Evolutionary conservation across 108 stramenopile species (phyloP).

Genomic region (Poteriospumella lacustris): DNA sequence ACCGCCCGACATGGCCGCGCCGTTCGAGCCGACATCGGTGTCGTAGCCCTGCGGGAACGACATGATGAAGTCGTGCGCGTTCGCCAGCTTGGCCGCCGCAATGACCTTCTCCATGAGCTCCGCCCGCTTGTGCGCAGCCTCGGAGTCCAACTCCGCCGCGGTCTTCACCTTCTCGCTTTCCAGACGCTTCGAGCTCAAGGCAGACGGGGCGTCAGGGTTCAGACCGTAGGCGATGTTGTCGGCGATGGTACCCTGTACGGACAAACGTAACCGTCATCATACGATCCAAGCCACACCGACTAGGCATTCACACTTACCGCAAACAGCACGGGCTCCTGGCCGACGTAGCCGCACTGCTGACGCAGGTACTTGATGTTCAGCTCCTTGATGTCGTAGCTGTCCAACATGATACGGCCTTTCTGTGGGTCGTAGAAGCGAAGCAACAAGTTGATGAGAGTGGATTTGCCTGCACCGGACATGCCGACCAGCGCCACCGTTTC

Average conservation of each 20-base stretch:
- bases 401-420: slow-evolving; percentile 44
- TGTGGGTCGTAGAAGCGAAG: slow-evolving; percentile 54
- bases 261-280: too few relatives aligned
- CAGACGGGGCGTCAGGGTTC: background rate
- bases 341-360: slow-evolving; percentile 64
- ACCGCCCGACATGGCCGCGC: slow-evolving; percentile 49
- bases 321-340: slow-evolving; percentile 83
- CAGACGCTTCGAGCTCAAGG: too few relatives aligned
- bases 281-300: too few relatives aligned
- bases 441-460: slow-evolving; percentile 44
- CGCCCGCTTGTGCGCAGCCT: too few relatives aligned
- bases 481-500: slow-evolving; percentile 64
- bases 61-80: slow-evolving; percentile 74
- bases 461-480: slow-evolving; percentile 55
- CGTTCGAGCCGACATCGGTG: slow-evolving; percentile 52
- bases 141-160: too few relatives aligned
- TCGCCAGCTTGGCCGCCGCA: slow-evolving; percentile 74
- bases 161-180: too few relatives aligned
- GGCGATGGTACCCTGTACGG: slow-evolving; percentile 23
- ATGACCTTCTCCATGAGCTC: slow-evolving; percentile 44
- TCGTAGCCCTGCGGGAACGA: slow-evolving; percentile 54
- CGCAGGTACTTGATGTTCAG: background rate
- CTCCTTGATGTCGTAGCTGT: slow-evolving; percentile 35
- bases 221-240: slow-evolving; percentile 11
- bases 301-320: too few relatives aligned